Percentiles rank a stretch among this genome's conserved stretches.
Conservation (phyloP, 2,329 filamentous ascomycete genomes). For the Claviceps citrina region DNA sequence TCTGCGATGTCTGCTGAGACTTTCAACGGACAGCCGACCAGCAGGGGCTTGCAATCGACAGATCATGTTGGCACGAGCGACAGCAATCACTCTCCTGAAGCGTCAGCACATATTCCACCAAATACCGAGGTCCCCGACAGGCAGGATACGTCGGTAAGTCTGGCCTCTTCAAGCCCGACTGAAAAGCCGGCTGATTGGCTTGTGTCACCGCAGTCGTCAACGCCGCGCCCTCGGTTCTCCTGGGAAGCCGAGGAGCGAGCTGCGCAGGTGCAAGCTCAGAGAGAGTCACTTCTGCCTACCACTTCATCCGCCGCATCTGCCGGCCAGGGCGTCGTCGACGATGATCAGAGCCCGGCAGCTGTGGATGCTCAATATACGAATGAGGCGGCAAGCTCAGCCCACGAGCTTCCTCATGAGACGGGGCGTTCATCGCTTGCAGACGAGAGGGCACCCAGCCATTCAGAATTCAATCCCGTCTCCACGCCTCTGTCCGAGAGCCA, state of each 20-base stretch:
- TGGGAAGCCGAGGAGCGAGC: slow-evolving; percentile 24
- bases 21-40: slow-evolving; percentile 7
- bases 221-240: slow-evolving; percentile 20
- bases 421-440: slow-evolving; percentile 27
- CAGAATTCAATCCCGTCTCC: slow-evolving; percentile 20
- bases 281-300: background rate
- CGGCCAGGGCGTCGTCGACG: background rate
- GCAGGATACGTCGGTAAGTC: background rate
- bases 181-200: slow-evolving; percentile 1
- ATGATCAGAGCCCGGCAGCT: background rate
- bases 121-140: slow-evolving; percentile 2
- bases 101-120: background rate
- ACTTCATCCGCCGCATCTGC: background rate
- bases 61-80: slow-evolving; percentile 23
- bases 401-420: slow-evolving; percentile 5
- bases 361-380: background rate
- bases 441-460: slow-evolving; percentile 26
- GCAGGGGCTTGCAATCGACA: slow-evolving; percentile 9
- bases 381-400: background rate
- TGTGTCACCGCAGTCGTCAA: slow-evolving; percentile 3
- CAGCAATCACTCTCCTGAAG: slow-evolving; percentile 30
- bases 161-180: background rate
- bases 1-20: slow-evolving; percentile 14
- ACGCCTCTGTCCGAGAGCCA: slow-evolving; percentile 25
- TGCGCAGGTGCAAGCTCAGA: slow-evolving; percentile 7